Percentiles rank a stretch among this genome's conserved stretches.
These are phyloP conservation scores for Aquilaria malaccensis DNA, from an alignment of 345 rosid species.

Conservation along the genomic window DNA sequence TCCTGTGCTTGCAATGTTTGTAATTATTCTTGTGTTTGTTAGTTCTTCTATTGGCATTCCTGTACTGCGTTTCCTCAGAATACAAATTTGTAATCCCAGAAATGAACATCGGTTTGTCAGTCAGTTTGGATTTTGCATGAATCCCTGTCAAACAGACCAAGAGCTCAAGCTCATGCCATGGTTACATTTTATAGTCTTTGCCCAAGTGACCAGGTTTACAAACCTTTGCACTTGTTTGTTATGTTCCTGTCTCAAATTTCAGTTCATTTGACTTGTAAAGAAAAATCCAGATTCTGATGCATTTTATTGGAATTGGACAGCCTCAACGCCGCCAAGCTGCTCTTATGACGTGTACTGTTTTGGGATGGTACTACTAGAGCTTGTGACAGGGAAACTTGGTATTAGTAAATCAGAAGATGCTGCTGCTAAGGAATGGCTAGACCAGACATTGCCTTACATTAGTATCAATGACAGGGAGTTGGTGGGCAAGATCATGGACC, in stretches of 20 bases:
- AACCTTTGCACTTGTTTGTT: too few species aligned
- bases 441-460: conserved; percentile 51
- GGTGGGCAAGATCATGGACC: conserved; percentile 70
- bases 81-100: too few species aligned
- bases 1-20: background rate
- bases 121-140: too few species aligned
- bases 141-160: too few species aligned
- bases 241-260: too few species aligned
- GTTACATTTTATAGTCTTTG: too few species aligned
- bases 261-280: background rate
- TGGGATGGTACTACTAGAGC: conserved; percentile 81
- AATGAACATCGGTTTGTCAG: too few species aligned
- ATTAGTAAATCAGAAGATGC: conserved; percentile 56
- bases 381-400: conserved; percentile 88
- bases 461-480: conserved; percentile 62
- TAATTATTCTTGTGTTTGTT: background rate
- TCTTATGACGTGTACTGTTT: conserved; percentile 86
- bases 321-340: conserved; percentile 38
- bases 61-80: too few species aligned
- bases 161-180: too few species aligned
- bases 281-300: conserved; percentile 11
- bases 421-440: conserved; percentile 48
- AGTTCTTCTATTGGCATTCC: too few species aligned
- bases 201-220: too few species aligned
- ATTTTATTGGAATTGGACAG: conserved; percentile 28